These are phyloP conservation scores for Colletotrichum spaethianum DNA, from an alignment of 2,329 filamentous ascomycete species.

Conservation along the genomic window DNA sequence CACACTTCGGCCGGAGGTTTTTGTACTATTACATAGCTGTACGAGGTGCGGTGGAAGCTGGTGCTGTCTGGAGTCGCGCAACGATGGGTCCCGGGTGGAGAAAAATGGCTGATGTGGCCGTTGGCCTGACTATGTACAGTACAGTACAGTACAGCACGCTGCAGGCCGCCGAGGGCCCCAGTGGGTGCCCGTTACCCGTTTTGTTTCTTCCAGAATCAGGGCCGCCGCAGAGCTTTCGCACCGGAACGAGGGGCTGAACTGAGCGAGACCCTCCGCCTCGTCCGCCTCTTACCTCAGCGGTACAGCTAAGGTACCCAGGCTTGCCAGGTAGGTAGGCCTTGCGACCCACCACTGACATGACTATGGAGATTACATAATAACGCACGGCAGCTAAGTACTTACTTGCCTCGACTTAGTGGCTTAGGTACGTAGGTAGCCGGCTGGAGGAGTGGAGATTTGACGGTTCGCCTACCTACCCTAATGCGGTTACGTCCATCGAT, in stretches of 20 bases:
- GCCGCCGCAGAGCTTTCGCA: neutral
- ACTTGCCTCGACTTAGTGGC: too few relatives aligned
- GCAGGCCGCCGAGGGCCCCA: too few relatives aligned
- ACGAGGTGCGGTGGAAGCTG: neutral
- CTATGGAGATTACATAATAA: neutral
- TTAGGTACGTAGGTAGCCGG: neutral
- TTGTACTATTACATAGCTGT: too few relatives aligned
- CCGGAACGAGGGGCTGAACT: neutral
- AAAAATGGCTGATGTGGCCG: neutral
- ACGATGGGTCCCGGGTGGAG: neutral
- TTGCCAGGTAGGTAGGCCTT: too few relatives aligned
- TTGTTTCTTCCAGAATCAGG: neutral
- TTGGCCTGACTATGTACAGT: neutral
- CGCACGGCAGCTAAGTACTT: neutral
- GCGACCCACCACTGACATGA: neutral
- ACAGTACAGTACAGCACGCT: neutral
- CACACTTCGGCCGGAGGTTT: neutral
- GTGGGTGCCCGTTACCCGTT: too few relatives aligned
- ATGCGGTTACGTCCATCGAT: slow-evolving; percentile 3
- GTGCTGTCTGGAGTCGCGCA: neutral
- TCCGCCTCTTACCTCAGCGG: neutral
- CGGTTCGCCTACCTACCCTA: neutral
- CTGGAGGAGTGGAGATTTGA: neutral
- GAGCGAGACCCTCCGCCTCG: neutral
- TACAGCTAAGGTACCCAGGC: too few relatives aligned